These are phyloP conservation scores for Colletotrichum acutatum DNA, from an alignment of 2,329 filamentous ascomycete genomes.

Conservation along the genomic window DNA sequence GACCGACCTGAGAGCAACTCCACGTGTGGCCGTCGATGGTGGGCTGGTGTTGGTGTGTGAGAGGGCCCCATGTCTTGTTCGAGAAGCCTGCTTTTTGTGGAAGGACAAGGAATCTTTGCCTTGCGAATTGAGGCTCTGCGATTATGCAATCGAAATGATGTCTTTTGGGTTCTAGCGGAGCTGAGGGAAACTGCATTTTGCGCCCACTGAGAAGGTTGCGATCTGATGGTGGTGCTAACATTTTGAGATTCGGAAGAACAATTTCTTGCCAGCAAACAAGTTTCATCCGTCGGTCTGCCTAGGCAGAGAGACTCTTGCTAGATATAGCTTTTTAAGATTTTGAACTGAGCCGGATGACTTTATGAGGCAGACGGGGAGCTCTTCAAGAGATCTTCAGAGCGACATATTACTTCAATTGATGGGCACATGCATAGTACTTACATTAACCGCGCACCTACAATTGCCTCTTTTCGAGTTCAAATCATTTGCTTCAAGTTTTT, in stretches of 20 bases:
- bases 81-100: slow-evolving; percentile 28
- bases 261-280: no score
- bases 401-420: no score
- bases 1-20: slow-evolving; percentile 15
- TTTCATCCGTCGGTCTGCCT: no score
- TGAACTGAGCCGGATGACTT: no score
- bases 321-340: no score
- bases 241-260: not conserved
- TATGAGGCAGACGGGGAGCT: no score
- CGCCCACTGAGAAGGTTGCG: not conserved
- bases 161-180: not conserved
- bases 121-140: slow-evolving; percentile 6
- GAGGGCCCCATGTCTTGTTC: slow-evolving; percentile 6
- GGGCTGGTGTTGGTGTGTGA: not conserved
- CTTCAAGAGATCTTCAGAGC: no score
- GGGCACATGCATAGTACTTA: no score
- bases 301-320: no score
- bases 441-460: no score
- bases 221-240: not conserved
- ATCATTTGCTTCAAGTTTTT: no score
- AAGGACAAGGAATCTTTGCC: not conserved
- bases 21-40: slow-evolving; percentile 6
- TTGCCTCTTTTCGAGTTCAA: no score
- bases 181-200: not conserved
- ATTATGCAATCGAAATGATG: not conserved